phyloP scores from a whole-genome alignment of 305 asterid genomes.

The Lippia alba region DNA sequence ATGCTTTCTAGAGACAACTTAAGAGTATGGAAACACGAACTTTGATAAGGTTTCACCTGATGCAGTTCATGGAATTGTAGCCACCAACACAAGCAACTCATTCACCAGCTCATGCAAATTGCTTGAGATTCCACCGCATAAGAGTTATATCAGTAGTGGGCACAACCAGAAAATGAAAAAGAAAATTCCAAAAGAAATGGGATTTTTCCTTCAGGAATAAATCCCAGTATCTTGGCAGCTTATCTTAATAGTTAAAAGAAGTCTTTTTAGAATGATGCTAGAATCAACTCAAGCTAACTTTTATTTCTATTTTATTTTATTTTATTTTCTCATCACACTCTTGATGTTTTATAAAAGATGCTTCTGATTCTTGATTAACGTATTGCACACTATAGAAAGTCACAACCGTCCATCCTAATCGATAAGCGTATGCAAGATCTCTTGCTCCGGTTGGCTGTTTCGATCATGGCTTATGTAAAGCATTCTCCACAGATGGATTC shows the following conservation, averaged over 20 bases:
- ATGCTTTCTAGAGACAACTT: conserved; percentile 46
- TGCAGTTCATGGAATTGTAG: conserved; percentile 43
- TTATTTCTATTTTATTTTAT: conserved; percentile 6
- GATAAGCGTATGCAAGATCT: conserved; percentile 32
- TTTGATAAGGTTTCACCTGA: conserved; percentile 43
- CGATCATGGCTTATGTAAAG: conserved; percentile 35
- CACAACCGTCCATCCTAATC: conserved; percentile 35
- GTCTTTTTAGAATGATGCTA: conserved; percentile 41
- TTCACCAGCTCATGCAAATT: conserved; percentile 49
- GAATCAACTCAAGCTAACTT: conserved; percentile 40
- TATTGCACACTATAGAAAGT: conserved; percentile 34
- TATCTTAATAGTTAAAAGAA: conserved; percentile 36
- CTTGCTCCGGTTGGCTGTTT: conserved; percentile 33
- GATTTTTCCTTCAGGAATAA: conserved; percentile 38
- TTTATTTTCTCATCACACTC: conserved; percentile 16
- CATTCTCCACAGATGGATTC: conserved; percentile 36
- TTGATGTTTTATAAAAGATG: conserved; percentile 16
- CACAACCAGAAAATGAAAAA: conserved; percentile 8
- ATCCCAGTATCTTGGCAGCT: conserved; percentile 47
- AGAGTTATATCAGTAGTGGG: conserved; percentile 46
- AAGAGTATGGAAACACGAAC: conserved; percentile 43
- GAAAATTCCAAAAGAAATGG: conserved; percentile 29
- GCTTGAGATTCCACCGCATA: conserved; percentile 51
- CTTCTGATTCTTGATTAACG: conserved; percentile 33
- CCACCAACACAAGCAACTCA: conserved; percentile 35